These are phyloP conservation scores for Coemansia sp. DNA, from an alignment of 192 early-diverging fungal species.

Conservation along the genomic window DNA sequence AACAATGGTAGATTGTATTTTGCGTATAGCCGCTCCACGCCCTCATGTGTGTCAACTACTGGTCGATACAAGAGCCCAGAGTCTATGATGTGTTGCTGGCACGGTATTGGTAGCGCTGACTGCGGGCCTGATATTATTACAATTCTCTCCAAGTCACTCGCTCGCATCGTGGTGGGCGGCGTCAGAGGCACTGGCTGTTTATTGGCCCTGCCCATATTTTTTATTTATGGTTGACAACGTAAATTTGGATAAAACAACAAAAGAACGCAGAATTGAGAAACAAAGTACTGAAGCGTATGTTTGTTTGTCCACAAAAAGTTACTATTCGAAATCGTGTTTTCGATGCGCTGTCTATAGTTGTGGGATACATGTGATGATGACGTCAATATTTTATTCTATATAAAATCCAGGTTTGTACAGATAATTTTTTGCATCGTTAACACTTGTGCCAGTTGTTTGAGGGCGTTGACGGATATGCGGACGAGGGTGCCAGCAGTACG, in stretches of 20 bases:
- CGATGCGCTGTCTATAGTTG: background rate
- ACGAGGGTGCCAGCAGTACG: background rate
- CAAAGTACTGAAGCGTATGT: background rate
- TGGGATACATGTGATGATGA: conserved; percentile 1
- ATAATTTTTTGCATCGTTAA: background rate
- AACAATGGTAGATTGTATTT: conserved; percentile 37
- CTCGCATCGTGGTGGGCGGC: conserved; percentile 9
- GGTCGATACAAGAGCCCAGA: conserved; percentile 22
- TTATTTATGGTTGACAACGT: background rate
- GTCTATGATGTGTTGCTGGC: conserved; percentile 12
- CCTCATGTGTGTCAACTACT: conserved; percentile 33
- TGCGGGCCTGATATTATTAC: conserved; percentile 33
- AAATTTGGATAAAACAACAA: background rate
- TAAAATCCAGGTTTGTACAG: too few relatives aligned
- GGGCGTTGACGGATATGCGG: background rate
- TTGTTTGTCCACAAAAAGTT: background rate
- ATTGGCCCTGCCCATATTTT: conserved; percentile 1
- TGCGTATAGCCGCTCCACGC: conserved; percentile 34
- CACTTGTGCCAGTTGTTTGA: background rate
- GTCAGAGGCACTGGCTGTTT: conserved; percentile 61
- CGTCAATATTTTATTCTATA: background rate
- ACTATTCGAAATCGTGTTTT: background rate
- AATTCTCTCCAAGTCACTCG: conserved; percentile 29
- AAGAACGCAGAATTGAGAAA: background rate
- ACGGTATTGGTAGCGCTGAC: conserved; percentile 13